Evolutionary conservation across 2,329 filamentous ascomycete species (phyloP), one percentile per base, ranked within the genome.

Genomic region (Phaeosphaeria sp.): DNA sequence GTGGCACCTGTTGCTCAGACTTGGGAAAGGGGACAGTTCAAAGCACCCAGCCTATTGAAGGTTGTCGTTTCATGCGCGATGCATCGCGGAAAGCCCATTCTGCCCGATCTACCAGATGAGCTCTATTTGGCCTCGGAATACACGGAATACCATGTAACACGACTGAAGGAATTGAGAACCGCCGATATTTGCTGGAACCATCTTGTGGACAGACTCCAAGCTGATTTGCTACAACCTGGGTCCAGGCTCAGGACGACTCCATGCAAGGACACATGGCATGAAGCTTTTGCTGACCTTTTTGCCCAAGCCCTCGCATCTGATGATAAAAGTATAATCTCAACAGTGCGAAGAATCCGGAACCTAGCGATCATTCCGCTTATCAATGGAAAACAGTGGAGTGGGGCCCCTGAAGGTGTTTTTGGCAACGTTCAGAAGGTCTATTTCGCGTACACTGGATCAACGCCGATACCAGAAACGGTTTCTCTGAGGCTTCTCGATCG

Each of bases 91-190:
- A 9, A 57, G 15, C 66, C 66, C 11, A 51, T 68, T 3, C 48
- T 67, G 15, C 17, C 20, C 5, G 65, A 66, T 45, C 49, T 66
- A 2, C 2, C 21, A 1, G 46, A 61, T 17, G 60, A 69, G 21
- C 15, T 52, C 1, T 67, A 69, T 44, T 49, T 69, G 5, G 58
- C 63, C 18, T 49, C 55, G 15, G 61, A 63, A 8, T 69, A 67
- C 45, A 22, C 21, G 2, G 1, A 13, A n/a, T 2, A 22, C 6
- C 48, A 65, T 20, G 8, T 20, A 1, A 20, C 21, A 2, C 40
- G 17, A 6, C 48, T 67, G 2, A 9, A 43, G 7, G 47, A 54
- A 6, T 49, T 69, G 17, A 57, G 58, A 11, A 43, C 52, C 2
- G 5, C 2, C 11, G 3, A n/a, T 6, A 39, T 61, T 2, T 46